Conservation (phyloP, 768 basidiomycete species). For the Thelephora ganbajun region DNA sequence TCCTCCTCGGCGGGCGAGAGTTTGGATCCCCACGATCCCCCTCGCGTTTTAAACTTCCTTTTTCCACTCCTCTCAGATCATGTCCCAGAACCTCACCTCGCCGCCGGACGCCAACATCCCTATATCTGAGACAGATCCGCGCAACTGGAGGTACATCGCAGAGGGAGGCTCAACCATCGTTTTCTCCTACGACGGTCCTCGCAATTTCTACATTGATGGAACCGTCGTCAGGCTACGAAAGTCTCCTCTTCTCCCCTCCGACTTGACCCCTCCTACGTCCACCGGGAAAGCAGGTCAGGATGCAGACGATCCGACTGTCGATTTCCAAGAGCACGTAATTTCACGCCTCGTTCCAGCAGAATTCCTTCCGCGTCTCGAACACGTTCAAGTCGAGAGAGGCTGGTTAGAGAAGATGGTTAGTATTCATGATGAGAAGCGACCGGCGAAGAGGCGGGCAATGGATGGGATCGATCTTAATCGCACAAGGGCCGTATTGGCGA, state of each 20-base stretch:
- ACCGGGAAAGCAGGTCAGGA: conserved; percentile 12
- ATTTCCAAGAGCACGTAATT: conserved; percentile 55
- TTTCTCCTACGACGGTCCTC: conserved; percentile 61
- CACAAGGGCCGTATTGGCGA: conserved; percentile 56
- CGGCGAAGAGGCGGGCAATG: conserved; percentile 35
- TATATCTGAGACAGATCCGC: conserved; percentile 18
- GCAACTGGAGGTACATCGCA: conserved; percentile 72
- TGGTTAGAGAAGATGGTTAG: conserved; percentile 51
- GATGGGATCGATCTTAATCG: conserved; percentile 46
- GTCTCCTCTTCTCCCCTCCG: conserved; percentile 7
- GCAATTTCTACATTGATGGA: conserved; percentile 35
- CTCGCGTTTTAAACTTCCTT: too few relatives aligned
- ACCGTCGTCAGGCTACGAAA: conserved; percentile 76
- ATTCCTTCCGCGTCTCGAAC: conserved; percentile 43
- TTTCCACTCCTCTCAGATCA: too few relatives aligned
- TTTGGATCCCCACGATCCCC: too few relatives aligned
- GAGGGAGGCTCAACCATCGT: conserved; percentile 93
- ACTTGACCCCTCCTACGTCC: conserved; percentile 2
- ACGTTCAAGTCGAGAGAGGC: conserved; percentile 26
- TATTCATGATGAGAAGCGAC: conserved; percentile 36
- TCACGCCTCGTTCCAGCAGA: conserved; percentile 44
- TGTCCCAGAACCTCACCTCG: too few relatives aligned
- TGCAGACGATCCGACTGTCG: conserved; percentile 25
- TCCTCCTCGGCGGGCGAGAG: too few relatives aligned
- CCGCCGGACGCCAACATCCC: not conserved